These are phyloP conservation scores for Pythium insidiosum DNA, from an alignment of 352 stramenopile species.

Conservation along the genomic window DNA sequence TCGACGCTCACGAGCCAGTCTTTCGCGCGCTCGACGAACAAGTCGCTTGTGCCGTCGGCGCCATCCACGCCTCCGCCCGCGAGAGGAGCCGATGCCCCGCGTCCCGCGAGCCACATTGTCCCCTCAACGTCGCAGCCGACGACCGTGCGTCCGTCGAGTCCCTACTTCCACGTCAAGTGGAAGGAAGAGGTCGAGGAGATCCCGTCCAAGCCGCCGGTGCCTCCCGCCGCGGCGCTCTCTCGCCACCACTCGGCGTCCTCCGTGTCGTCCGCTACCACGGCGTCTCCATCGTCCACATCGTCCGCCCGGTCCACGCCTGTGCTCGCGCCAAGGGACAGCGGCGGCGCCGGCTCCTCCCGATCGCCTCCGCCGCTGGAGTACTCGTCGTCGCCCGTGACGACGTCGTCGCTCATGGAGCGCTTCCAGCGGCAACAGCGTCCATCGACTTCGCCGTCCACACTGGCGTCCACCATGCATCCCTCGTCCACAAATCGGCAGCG, in stretches of 20 bases:
- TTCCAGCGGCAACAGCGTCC: conserved; percentile 12
- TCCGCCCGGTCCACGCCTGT: neutral
- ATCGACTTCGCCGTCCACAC: neutral
- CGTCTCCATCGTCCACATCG: no score
- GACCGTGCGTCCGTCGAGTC: conserved; percentile 17
- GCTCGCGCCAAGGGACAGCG: conserved; percentile 1
- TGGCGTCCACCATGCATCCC: neutral
- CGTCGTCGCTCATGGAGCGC: conserved; percentile 5
- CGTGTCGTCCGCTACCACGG: no score
- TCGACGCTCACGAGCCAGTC: conserved; percentile 10
- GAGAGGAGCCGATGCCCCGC: conserved; percentile 8
- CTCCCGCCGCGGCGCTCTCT: neutral
- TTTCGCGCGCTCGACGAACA: conserved; percentile 11
- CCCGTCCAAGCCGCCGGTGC: neutral
- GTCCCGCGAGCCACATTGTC: conserved; percentile 3
- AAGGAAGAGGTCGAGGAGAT: conserved; percentile 9
- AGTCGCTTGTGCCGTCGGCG: conserved; percentile 14
- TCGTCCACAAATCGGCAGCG: neutral
- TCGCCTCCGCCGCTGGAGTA: conserved; percentile 27
- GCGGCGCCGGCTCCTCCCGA: no score
- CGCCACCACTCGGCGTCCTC: no score
- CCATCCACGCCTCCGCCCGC: conserved; percentile 14
- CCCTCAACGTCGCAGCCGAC: conserved; percentile 9
- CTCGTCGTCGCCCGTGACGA: conserved; percentile 22
- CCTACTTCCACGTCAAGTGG: conserved; percentile 15